Conservation (phyloP, 2,329 filamentous ascomycete species). For the Scedosporium apiospermum region DNA sequence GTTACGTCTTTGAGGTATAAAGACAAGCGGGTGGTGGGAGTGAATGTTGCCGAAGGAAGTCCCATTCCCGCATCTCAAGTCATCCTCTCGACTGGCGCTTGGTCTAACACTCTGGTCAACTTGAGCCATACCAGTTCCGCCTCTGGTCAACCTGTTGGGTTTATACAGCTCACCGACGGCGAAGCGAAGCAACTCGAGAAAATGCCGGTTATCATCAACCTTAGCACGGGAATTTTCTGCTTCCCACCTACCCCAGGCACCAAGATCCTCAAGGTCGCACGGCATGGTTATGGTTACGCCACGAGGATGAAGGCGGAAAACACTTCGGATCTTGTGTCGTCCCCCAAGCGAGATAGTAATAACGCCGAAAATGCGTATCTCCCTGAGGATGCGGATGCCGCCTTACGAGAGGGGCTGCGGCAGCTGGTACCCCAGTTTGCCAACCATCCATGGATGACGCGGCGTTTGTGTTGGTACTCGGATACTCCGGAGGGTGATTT, state of each 20-base stretch:
- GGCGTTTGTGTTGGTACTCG: slow-evolving; percentile 66
- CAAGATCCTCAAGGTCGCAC: slow-evolving; percentile 51
- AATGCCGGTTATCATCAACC: slow-evolving; percentile 65
- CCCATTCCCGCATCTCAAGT: slow-evolving; percentile 58
- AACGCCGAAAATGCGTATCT: slow-evolving; percentile 47
- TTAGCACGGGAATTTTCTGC: slow-evolving; percentile 63
- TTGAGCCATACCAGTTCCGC: slow-evolving; percentile 66
- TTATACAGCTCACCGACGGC: slow-evolving; percentile 60
- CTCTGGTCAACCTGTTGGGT: slow-evolving; percentile 76
- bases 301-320: slow-evolving; percentile 33
- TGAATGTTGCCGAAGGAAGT: slow-evolving; percentile 36
- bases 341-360: slow-evolving; percentile 27
- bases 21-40: slow-evolving; percentile 34
- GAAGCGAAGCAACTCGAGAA: slow-evolving; percentile 58
- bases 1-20: slow-evolving; percentile 32
- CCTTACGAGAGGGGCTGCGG: background rate
- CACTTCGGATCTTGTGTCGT: slow-evolving; percentile 22
- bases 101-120: slow-evolving; percentile 71
- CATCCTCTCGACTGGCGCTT: slow-evolving; percentile 77
- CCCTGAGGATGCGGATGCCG: slow-evolving; percentile 50
- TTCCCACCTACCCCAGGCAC: slow-evolving; percentile 54
- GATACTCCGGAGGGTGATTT: slow-evolving; percentile 66
- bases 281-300: slow-evolving; percentile 60
- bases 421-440: background rate
- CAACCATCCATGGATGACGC: slow-evolving; percentile 47